These are phyloP conservation scores for Acanthamoeba lenticulata DNA, from an alignment of 208 protist genomes.

Conservation along the genomic window DNA sequence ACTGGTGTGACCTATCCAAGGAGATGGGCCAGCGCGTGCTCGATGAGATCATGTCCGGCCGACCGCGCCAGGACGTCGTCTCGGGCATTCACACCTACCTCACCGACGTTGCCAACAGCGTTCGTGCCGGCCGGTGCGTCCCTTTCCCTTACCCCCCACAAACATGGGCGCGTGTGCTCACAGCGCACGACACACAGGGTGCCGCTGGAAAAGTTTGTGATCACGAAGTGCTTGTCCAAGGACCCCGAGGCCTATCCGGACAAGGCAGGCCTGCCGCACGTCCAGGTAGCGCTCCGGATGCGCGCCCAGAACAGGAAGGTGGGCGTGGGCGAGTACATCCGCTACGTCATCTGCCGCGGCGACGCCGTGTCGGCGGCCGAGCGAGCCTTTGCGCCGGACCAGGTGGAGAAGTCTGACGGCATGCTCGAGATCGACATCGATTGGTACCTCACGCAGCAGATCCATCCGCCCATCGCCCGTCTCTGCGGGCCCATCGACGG, in stretches of 20 bases:
- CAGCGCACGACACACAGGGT: conserved; percentile 78
- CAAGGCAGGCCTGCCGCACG: conserved; percentile 61
- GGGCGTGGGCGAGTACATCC: conserved; percentile 58
- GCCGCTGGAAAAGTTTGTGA: conserved; percentile 94
- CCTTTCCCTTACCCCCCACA: neutral
- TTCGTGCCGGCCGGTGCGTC: neutral
- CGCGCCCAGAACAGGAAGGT: conserved; percentile 51
- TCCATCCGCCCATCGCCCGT: conserved; percentile 53
- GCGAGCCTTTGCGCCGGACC: conserved; percentile 32
- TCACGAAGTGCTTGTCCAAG: conserved; percentile 95
- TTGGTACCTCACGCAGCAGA: conserved; percentile 66
- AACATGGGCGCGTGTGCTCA: neutral
- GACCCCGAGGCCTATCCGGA: conserved; percentile 45
- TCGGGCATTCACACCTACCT: conserved; percentile 94
- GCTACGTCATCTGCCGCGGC: conserved; percentile 59
- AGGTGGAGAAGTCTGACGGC: conserved; percentile 43
- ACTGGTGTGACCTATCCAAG: conserved; percentile 99
- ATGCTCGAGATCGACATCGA: conserved; percentile 63
- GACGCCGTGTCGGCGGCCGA: conserved; percentile 29
- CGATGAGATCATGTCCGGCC: conserved; percentile 92
- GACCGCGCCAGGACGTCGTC: conserved; percentile 86
- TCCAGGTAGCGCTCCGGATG: conserved; percentile 36
- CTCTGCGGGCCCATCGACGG: conserved; percentile 66
- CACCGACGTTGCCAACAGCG: conserved; percentile 83
- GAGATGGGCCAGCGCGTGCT: conserved; percentile 91